These are phyloP conservation scores for Dothiorella sarmentorum DNA, from an alignment of 2,329 filamentous ascomycete genomes.

Conservation along the genomic window DNA sequence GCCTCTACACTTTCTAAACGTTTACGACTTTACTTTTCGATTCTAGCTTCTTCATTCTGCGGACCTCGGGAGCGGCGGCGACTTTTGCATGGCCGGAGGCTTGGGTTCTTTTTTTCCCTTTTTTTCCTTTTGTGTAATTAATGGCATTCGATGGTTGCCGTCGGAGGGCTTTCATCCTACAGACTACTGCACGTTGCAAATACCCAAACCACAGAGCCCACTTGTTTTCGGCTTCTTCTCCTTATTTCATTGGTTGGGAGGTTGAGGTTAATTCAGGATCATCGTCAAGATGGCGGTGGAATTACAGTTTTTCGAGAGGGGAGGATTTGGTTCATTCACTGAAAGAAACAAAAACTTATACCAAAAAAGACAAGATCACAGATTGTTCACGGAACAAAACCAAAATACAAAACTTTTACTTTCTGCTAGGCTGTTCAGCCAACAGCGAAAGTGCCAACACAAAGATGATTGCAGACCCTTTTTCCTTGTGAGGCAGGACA, in stretches of 20 bases:
- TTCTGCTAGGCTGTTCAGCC: background rate
- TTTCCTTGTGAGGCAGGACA: too few species aligned
- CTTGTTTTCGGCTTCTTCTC: constrained; percentile 9
- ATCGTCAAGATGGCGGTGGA: constrained; percentile 4
- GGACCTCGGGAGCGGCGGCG: constrained; percentile 1
- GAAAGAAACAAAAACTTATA: constrained; percentile 5
- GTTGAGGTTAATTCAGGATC: background rate
- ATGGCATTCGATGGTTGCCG: constrained; percentile 14
- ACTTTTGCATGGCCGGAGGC: constrained; percentile 6
- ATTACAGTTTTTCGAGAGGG: constrained; percentile 3
- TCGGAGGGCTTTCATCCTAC: constrained; percentile 13
- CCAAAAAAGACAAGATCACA: background rate
- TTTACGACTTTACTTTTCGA: constrained; percentile 11
- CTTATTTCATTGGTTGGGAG: constrained; percentile 5
- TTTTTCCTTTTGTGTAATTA: constrained; percentile 11
- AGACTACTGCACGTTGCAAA: constrained; percentile 12
- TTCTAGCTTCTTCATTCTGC: constrained; percentile 1
- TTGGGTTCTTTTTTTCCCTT: constrained; percentile 3
- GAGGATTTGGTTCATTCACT: background rate
- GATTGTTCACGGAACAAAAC: background rate
- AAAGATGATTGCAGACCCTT: too few species aligned
- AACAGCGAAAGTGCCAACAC: background rate
- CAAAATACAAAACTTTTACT: background rate
- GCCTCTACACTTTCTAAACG: constrained; percentile 6
- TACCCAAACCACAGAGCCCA: constrained; percentile 14